Evolutionary conservation across 495 filamentous ascomycete genomes (phyloP).

Genomic region (Geoglossum glabrum): DNA sequence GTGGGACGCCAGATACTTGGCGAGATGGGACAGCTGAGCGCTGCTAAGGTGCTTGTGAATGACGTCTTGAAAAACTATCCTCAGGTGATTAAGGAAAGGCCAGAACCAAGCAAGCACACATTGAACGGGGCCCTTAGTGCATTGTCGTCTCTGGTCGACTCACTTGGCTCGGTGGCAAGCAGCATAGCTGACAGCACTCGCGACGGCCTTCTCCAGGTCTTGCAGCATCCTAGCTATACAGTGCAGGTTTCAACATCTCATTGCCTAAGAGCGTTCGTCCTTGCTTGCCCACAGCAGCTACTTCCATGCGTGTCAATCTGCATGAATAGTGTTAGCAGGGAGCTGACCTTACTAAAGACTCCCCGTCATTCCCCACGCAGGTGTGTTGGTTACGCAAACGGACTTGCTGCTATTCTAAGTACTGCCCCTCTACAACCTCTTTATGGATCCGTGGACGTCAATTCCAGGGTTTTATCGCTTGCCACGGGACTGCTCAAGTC

Average conservation of each 20-base stretch:
- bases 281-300: slow-evolving; percentile 81
- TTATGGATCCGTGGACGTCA: slow-evolving; percentile 88
- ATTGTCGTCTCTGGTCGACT: slow-evolving; percentile 54
- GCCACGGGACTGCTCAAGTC: slow-evolving; percentile 85
- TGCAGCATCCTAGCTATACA: slow-evolving; percentile 89
- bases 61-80: slow-evolving; percentile 87
- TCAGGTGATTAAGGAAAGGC: slow-evolving; percentile 73
- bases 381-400: slow-evolving; percentile 85
- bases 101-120: slow-evolving; percentile 76
- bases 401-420: slow-evolving; percentile 77
- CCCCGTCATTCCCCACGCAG: slow-evolving; percentile 61
- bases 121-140: slow-evolving; percentile 63
- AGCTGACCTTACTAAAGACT: slow-evolving; percentile 55
- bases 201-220: slow-evolving; percentile 73
- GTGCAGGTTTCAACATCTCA: slow-evolving; percentile 78
- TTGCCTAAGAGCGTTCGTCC: slow-evolving; percentile 67
- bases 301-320: slow-evolving; percentile 82
- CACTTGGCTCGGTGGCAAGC: slow-evolving; percentile 62
- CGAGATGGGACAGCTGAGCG: slow-evolving; percentile 67
- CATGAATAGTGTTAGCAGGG: slow-evolving; percentile 84
- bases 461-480: slow-evolving; percentile 75
- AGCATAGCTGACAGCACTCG: slow-evolving; percentile 59
- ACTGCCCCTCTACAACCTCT: slow-evolving; percentile 73
- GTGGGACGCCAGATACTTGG: slow-evolving; percentile 67
- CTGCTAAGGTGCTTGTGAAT: slow-evolving; percentile 66